Base-by-base conservation (phyloP, 768 basidiomycete genomes). In the Stropharia rugosoannulata region DNA sequence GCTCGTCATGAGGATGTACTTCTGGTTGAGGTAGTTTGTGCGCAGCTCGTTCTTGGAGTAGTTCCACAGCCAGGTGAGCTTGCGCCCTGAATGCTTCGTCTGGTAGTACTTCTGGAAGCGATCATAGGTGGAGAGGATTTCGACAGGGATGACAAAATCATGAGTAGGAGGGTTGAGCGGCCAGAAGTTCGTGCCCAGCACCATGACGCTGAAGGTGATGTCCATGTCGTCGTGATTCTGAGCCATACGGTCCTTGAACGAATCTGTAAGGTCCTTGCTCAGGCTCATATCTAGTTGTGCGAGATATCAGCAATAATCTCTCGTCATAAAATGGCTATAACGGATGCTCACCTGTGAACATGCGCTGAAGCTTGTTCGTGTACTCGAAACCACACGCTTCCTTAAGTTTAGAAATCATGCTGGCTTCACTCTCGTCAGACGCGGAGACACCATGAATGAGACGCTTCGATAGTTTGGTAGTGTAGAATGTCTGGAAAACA, bases 361-460 rank as follows among this genome's bases (percentile, higher is more conserved):
- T 98, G 68, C 94, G 88, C 68, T 95, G 93, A 45, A 99, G 80
- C 71, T 98, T 98, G 80, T 91, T 93, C 49, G 97, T 98, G 72
- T 98, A 99, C 67, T 98, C 97, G 79, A 96, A 97, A 63, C 97
- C 97, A 62, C 94, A 98, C 19, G 93, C 92, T 66, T 97, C 97
- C 80, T 98, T 99, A 62, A 99, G 75, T 73, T 98, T 98, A 49
- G 95, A 92, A 62, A 99, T 98, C 97, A 99, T 99, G 72, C 92
- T 95, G 25, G 93, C 90, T 68, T 99, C 97, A 32, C 88, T 88
- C 73, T 99, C 97, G 64, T 98, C 97, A 3, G 96, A 98, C 3
- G 95, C 93, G 10, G 95, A 98, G 22, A 92, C 86, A 19, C 86
- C 86, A 59, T 93, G 88, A 61, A 99, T 95, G 40, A 99, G 85